Conservation (phyloP, 164 flowering plant genomes). For the Aristolochia fimbriata region DNA sequence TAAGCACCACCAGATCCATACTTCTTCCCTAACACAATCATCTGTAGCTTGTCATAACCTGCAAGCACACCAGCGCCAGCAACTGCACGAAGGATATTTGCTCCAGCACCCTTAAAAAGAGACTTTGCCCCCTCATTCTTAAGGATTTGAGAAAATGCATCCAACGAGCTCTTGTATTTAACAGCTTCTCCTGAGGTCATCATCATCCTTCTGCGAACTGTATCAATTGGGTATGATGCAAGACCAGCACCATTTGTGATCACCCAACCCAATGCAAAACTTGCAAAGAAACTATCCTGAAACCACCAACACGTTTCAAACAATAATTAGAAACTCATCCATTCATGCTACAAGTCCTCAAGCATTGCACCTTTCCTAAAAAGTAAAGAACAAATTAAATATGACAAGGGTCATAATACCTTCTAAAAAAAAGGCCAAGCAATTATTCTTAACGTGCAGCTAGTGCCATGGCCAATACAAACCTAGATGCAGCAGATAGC, state of each 20-base stretch:
- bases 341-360: too few relatives aligned
- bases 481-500: too few relatives aligned
- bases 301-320: constrained; percentile 7
- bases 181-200: constrained; percentile 74
- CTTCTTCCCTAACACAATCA: constrained; percentile 60
- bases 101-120: constrained; percentile 70
- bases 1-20: constrained; percentile 54
- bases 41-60: constrained; percentile 66
- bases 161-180: constrained; percentile 60
- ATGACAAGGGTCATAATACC: too few relatives aligned
- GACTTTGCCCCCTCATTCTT: constrained; percentile 61
- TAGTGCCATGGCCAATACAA: too few relatives aligned
- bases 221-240: constrained; percentile 65
- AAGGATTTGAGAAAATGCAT: constrained; percentile 48
- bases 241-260: constrained; percentile 67
- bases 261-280: constrained; percentile 62
- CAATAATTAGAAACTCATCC: too few relatives aligned
- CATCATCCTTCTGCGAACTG: constrained; percentile 74
- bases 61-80: constrained; percentile 79
- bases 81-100: constrained; percentile 64
- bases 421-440: too few relatives aligned
- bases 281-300: constrained; percentile 69
- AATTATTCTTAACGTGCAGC: too few relatives aligned
- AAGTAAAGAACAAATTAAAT: too few relatives aligned
- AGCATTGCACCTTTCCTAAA: too few relatives aligned